A percentile compares a stretch with the other conserved stretches of the same genome.
phyloP scores from a whole-genome alignment of 2,329 filamentous ascomycete species.

The Berkeleyomyces basicola region DNA sequence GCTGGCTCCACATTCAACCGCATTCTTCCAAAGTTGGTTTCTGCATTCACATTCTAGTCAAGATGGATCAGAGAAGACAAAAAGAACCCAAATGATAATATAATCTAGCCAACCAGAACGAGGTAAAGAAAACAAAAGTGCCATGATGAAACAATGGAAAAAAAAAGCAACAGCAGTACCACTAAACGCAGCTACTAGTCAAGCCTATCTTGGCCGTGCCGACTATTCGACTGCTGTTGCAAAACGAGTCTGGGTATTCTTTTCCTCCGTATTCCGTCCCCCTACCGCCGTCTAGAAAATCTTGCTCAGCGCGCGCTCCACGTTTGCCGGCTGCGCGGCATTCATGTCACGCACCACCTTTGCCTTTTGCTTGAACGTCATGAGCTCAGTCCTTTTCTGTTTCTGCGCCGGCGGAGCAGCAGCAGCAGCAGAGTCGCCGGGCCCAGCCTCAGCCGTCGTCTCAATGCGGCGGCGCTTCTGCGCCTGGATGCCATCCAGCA shows the following conservation, averaged over 20 bases:
- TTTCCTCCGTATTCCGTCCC: not conserved
- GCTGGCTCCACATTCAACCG: no score
- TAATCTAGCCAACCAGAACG: not conserved
- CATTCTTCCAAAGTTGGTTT: no score
- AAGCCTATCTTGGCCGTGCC: no score
- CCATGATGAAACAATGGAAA: conserved; percentile 4
- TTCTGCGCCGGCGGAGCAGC: conserved; percentile 16
- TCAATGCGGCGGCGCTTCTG: conserved; percentile 29
- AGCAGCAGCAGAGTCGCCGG: conserved; percentile 15
- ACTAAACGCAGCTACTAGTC: no score
- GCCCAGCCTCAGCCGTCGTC: conserved; percentile 18
- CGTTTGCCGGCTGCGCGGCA: conserved; percentile 32
- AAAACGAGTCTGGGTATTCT: not conserved
- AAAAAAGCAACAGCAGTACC: not conserved
- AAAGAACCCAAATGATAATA: conserved; percentile 5
- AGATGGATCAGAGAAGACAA: not conserved
- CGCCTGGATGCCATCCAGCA: conserved; percentile 57
- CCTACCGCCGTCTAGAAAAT: conserved; percentile 34
- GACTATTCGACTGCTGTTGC: no score
- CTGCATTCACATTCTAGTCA: no score
- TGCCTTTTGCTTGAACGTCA: conserved; percentile 50
- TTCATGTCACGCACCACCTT: conserved; percentile 34
- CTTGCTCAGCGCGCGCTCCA: conserved; percentile 45
- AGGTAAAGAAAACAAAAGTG: not conserved
- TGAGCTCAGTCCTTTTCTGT: conserved; percentile 19